Conservation (phyloP, 2,329 filamentous ascomycete genomes). For the Scorias spongiosa region DNA sequence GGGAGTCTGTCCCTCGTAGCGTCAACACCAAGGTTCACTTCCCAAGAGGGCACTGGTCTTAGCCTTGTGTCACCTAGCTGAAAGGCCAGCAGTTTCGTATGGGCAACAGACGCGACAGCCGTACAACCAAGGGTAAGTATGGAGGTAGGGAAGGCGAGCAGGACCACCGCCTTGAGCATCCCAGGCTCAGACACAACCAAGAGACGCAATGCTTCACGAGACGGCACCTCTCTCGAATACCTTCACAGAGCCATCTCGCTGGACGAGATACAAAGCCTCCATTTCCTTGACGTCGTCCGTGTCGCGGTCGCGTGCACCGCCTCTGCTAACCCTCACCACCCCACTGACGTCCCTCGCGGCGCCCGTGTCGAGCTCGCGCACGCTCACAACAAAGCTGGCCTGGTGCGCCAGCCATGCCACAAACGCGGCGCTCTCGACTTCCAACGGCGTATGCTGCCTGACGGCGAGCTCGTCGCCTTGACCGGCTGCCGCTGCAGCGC, state of each 20-base stretch:
- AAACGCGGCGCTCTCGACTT: slow-evolving; percentile 57
- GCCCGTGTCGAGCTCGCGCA: slow-evolving; percentile 70
- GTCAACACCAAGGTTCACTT: no score
- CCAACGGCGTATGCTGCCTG: slow-evolving; percentile 43
- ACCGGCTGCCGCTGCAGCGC: slow-evolving; percentile 27
- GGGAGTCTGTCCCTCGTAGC: no score
- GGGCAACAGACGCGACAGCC: no score
- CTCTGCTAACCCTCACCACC: slow-evolving; percentile 59
- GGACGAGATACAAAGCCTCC: slow-evolving; percentile 70
- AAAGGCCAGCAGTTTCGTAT: no score
- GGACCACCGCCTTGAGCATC: no score
- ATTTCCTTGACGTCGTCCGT: slow-evolving; percentile 31
- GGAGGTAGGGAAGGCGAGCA: no score
- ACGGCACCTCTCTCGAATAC: slow-evolving; percentile 69
- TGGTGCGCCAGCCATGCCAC: slow-evolving; percentile 58
- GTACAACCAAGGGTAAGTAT: no score
- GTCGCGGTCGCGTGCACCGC: slow-evolving; percentile 21
- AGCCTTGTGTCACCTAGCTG: no score
- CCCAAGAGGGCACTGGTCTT: no score
- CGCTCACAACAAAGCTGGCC: slow-evolving; percentile 53
- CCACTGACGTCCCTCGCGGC: slow-evolving; percentile 84
- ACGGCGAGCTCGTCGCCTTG: neutral
- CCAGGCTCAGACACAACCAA: no score
- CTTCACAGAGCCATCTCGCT: slow-evolving; percentile 60
- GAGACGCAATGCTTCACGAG: neutral